Base-by-base conservation (phyloP, 2,329 filamentous ascomycete genomes). In the Colletotrichum liaoningense region DNA sequence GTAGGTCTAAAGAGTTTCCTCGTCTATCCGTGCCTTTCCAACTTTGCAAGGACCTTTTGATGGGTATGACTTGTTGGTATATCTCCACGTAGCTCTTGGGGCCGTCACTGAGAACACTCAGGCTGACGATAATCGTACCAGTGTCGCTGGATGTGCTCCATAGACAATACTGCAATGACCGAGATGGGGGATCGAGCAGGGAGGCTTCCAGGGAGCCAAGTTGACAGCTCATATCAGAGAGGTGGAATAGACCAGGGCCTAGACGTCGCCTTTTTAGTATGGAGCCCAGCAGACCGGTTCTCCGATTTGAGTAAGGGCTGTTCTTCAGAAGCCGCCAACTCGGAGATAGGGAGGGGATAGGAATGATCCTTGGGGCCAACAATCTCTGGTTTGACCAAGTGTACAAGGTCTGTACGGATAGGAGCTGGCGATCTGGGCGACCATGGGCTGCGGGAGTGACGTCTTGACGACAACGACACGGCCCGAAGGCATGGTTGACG, bases 271-370 rank as follows among this genome's bases (percentile, higher is more conserved):
- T 65, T 67, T 55, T 55, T 65, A 70, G 55, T 57, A 55, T 35
- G 55, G 16, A 73, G 65, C 70, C 59, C 67, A 60, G 66, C 60
- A 73, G 70, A 73, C 60, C 60, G 67, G 67, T 70, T 69, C 30
- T 52, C 49, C 55, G 70, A 33, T 70, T 73, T 30, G 19, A 60
- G 33, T 30, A 60, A 46, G 65, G 56, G 22, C 38, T 28, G 19
- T 42, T 35, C 55, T n/a, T 64, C 46, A 12, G 59, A 60, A 46
- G 42, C 55, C 22, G 60, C 35, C 54, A 22, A 22, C 30, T 57
- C 59, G 46, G 66, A 69, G 49, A 68, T 63, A 26, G 8, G 62
- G 16, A 19, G 22, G 38, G 38, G 54, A 54, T 55, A 72, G 52
- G 35, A n/a, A 30, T 33, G 24, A 33, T n/a, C 14, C 42, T 58